Conservation (phyloP, 768 basidiomycete genomes). For the Lyophyllum decastes region DNA sequence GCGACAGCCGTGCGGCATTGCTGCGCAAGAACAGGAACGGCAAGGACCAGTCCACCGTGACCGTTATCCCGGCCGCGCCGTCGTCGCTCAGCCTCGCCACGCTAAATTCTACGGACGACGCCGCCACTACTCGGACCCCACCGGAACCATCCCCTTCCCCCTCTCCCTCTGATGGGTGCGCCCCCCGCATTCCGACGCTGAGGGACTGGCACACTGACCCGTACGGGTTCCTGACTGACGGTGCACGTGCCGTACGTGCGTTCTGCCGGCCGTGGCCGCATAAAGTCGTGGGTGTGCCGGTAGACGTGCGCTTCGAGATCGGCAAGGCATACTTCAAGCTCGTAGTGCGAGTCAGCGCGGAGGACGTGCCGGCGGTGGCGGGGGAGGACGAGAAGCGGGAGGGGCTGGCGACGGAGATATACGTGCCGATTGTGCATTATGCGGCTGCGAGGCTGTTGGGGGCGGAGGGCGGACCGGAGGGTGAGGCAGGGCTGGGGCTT, state of each 20-base stretch:
- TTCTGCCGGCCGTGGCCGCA: slow-evolving; percentile 85
- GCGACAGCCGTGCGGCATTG: slow-evolving; percentile 41
- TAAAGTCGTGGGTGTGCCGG: slow-evolving; percentile 69
- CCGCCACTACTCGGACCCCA: not conserved
- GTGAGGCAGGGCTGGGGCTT: not conserved
- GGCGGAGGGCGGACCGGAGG: not conserved
- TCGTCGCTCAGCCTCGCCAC: slow-evolving; percentile 29
- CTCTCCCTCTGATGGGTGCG: not conserved
- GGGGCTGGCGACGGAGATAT: slow-evolving; percentile 82
- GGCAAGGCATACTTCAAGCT: slow-evolving; percentile 69
- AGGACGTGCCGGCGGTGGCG: slow-evolving; percentile 47
- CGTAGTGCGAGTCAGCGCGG: slow-evolving; percentile 58
- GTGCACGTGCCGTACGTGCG: slow-evolving; percentile 81
- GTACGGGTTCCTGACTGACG: slow-evolving; percentile 79
- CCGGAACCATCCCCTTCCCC: too few species aligned
- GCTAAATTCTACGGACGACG: slow-evolving; percentile 9
- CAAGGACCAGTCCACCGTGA: slow-evolving; percentile 10
- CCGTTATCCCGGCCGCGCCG: slow-evolving; percentile 22
- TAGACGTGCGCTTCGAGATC: slow-evolving; percentile 76
- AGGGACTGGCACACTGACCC: slow-evolving; percentile 46
- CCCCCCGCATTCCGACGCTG: slow-evolving; percentile 14
- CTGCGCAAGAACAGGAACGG: slow-evolving; percentile 28
- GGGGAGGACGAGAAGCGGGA: slow-evolving; percentile 24
- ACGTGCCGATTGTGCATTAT: slow-evolving; percentile 88
- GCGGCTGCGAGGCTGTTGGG: slow-evolving; percentile 37